A percentile compares a stretch with the other conserved stretches of the same genome.
Evolutionary conservation across 495 filamentous ascomycete genomes (phyloP).

Genomic region (Recurvomyces mirabilis): DNA sequence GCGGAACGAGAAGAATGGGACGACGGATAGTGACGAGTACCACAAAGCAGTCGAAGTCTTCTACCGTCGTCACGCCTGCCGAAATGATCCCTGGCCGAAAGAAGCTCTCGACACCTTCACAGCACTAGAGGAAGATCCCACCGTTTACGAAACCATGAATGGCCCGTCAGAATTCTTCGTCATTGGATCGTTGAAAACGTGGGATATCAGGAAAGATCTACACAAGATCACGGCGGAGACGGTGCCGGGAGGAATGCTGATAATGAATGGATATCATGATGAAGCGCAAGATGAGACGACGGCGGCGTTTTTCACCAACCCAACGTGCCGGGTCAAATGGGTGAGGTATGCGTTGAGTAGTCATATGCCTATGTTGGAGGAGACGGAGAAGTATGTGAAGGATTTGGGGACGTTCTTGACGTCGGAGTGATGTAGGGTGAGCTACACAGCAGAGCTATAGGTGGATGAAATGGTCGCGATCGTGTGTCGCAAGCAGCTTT

Average conservation of each 20-base stretch:
- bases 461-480: no score
- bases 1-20: constrained; percentile 29
- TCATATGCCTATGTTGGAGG: constrained; percentile 38
- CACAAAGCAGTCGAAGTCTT: constrained; percentile 34
- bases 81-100: constrained; percentile 31
- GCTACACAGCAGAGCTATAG: no score
- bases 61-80: constrained; percentile 35
- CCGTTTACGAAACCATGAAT: constrained; percentile 40
- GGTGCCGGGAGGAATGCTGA: constrained; percentile 26
- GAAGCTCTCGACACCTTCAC: constrained; percentile 25
- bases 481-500: no score
- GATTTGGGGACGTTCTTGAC: constrained; percentile 23
- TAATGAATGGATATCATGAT: constrained; percentile 43
- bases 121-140: constrained; percentile 34
- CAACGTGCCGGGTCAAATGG: constrained; percentile 33
- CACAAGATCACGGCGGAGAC: constrained; percentile 7
- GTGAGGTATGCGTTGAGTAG: constrained; percentile 34
- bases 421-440: constrained; percentile 11
- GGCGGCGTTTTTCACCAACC: constrained; percentile 36
- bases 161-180: constrained; percentile 40
- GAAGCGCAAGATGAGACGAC: constrained; percentile 37
- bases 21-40: constrained; percentile 37
- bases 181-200: constrained; percentile 36
- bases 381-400: constrained; percentile 31
- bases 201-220: constrained; percentile 18